Base-by-base conservation (phyloP, 2,329 filamentous ascomycete species). In the Annulohypoxylon truncatum region DNA sequence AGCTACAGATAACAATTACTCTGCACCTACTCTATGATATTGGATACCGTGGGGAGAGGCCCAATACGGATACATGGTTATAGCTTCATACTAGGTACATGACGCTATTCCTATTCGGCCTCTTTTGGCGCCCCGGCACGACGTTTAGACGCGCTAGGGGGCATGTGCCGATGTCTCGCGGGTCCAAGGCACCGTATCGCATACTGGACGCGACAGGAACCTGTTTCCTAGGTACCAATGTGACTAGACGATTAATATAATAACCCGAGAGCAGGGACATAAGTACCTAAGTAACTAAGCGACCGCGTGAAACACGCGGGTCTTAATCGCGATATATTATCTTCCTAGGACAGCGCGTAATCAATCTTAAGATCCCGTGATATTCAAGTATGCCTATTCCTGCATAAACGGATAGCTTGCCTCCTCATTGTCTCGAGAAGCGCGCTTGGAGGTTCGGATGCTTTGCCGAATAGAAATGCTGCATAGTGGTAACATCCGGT, bases 391-490 rank as follows among this genome's bases (percentile, higher is more conserved):
- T 28, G 22, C 48, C 38, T 53, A 24, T 47, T 24, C 26, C 29
- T 47, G 47, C 26, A 18, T 26, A 28, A 38, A 42, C 24, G 40
- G 59, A 22, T 22, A 20, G 29, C 28, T 24, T 28, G 44, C 5
- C 10, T 46, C 24, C 26, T 48, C 44, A 29, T 58, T 44, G 22
- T 38, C 47, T 42, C 24, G 10, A 50, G 44, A 69, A 64, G 60
- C 64, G 67, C 64, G 60, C 10, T 26, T 68, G 10, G 24, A 9
- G 12, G 20, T 59, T 35, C 48, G 15, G 50, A 51, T 56, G 18
- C 8, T 51, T 31, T 47, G n/a, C 47, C 24, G 42, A 64, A 63
- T 24, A 26, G 24, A 47, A 10, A 3, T 40, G 20, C 8, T 50
- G 40, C 40, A 63, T 54, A 53, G 47, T 51, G 44, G 7, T 29